Evolutionary conservation across 2,329 filamentous ascomycete genomes (phyloP), one percentile per base, ranked within the genome.

Genomic region (Colletotrichum sp.): DNA sequence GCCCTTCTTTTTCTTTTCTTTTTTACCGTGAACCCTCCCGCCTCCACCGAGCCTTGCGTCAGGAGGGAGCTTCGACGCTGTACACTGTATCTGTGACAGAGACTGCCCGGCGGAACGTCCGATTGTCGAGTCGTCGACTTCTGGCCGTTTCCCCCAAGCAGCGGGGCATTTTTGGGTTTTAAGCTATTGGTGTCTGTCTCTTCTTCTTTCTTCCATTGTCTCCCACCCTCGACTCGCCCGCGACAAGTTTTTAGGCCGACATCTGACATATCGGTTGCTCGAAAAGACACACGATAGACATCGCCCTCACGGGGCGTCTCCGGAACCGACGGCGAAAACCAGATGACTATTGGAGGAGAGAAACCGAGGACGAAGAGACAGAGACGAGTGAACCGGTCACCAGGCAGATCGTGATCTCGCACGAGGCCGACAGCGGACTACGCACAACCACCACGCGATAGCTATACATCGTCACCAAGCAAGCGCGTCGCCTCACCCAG

Each of bases 1-100:
- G 26, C 44, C 59, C 28, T 62, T 62, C 28, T 21, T 32, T 24
- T 55, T 64, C 59, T 24, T 55, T 72, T 64, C 63, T 21, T 36
- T 71, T 65, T 62, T 44, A 6, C 16, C n/a, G 69, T 36, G 32
- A 72, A 49, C 39, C 63, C 32, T 67, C 55, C 28, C 30, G n/a
- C 57, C 39, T 21, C 57, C 64, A 71, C 59, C 44, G 24, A 60
- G 24, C 57, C n/a, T 39, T 39, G 32, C 26, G 28, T 15, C 39
- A 28, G 63, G 36, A 39, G n/a, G 63, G 10, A 72, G 44, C n/a
- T 18, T 63, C n/a, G 36, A 57, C 28, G 13, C 52, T 68, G 21
- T 68, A 59, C 28, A 9, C 52, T 68, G 21, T 72, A 68, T 64
- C 72, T 75, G 63, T 63, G 65, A 68, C 63, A 39, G 32, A 60